Base-by-base conservation (phyloP, 805 yeast species). In the Babjeviella inositovora region DNA sequence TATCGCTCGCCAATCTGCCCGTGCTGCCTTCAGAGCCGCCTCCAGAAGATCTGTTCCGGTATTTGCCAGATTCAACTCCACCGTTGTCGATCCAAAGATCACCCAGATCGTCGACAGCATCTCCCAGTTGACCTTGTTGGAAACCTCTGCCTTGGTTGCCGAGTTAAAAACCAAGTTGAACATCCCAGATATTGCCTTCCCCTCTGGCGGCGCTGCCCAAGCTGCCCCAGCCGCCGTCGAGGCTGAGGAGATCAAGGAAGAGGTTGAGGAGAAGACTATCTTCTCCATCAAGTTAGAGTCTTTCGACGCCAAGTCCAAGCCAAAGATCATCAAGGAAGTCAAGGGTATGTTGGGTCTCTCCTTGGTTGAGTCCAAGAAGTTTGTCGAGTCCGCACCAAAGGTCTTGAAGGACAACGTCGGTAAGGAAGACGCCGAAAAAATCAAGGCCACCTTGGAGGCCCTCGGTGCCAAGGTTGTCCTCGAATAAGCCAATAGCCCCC, bases 331-430 rank as follows among this genome's bases (percentile, higher is more conserved):
- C 49, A 90, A 90, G 62, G 98, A 90, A 58, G 93, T 90, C 39
- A 90, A 90, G 62, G 64, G 76, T 31, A 59, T 87, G 44, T 65
- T 90, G 42, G 95, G 95, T 9, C 63, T 90, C 40, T 81, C 94
- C 5, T 65, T 90, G 38, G 98, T 90, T 30, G 97, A 90, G 49
- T 80, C 96, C 32, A 90, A 90, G 72, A 90, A 90, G 60, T 80
- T 90, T 36, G 99, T 90, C 28, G 99, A 90, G 62, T 57, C 82
- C 41, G 97, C 99, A 31, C 99, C 99, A 39, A 90, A 90, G 65
- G 62, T 79, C 21, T 62, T 90, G 51, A 90, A 90, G 61, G 99
- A 90, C 41, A 82, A 84, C 40, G 84, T 90, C 31, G 75, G 93
- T 32, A 90, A 90, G 65, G 99, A 81, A 47, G 99, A 90, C 41